Evolutionary conservation across 768 basidiomycete species (phyloP).

Genomic region (Butyriboletus loyo): DNA sequence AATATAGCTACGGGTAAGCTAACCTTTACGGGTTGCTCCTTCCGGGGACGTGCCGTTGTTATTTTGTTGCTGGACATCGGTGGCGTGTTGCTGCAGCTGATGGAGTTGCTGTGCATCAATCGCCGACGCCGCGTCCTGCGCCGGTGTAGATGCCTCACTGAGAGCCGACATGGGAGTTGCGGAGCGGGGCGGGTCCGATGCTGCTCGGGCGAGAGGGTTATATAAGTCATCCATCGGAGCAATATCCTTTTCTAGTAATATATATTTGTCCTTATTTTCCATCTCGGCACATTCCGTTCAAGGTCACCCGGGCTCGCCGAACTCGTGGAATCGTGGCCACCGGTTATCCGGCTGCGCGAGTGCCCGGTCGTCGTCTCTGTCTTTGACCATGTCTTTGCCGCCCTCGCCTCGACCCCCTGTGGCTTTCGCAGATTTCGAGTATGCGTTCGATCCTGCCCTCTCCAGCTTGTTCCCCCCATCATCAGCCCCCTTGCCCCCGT

Average conservation of each 20-base stretch:
- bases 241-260: constrained; percentile 20
- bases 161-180: constrained; percentile 71
- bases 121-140: constrained; percentile 55
- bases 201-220: constrained; percentile 23
- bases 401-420: constrained; percentile 45
- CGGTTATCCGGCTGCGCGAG: constrained; percentile 19
- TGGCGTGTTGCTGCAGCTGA: constrained; percentile 35
- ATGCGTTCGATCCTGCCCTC: constrained; percentile 62
- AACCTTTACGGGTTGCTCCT: constrained; percentile 56
- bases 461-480: constrained; percentile 55
- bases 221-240: constrained; percentile 31
- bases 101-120: constrained; percentile 59
- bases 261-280: constrained; percentile 27
- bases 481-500: constrained; percentile 61
- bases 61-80: constrained; percentile 37
- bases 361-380: constrained; percentile 13
- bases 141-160: constrained; percentile 66
- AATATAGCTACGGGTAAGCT: constrained; percentile 28
- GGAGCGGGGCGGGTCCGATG: constrained; percentile 36
- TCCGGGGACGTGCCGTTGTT: constrained; percentile 29
- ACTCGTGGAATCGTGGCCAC: constrained; percentile 3
- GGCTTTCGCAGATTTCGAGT: constrained; percentile 68
- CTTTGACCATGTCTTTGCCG: constrained; percentile 27
- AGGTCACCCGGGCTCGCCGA: constrained; percentile 1
- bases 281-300: constrained; percentile 19